Evolutionary conservation across 305 asterid species (phyloP).

Genomic region (Rubia balearica): DNA sequence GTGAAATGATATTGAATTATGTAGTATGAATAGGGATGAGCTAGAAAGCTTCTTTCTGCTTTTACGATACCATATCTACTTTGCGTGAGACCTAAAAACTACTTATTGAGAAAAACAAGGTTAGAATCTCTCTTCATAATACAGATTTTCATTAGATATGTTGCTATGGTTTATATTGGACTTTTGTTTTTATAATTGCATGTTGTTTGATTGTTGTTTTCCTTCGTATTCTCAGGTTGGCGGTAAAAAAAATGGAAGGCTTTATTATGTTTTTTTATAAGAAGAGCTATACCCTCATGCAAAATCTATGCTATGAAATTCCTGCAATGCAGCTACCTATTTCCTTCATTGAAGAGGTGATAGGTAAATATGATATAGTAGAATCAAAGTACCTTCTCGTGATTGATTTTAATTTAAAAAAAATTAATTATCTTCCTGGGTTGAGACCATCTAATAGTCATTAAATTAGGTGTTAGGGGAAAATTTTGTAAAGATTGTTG

Average conservation of each 20-base stretch:
- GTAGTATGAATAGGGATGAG: neutral
- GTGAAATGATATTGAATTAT: neutral
- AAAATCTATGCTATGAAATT: conserved; percentile 74
- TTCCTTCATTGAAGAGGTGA: neutral
- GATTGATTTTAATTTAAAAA: neutral
- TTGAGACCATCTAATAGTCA: neutral
- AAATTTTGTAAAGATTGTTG: neutral
- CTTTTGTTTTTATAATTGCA: neutral
- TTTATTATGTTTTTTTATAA: conserved; percentile 51
- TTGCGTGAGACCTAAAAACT: too few species aligned
- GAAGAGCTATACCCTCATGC: conserved; percentile 50
- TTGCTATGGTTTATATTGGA: neutral
- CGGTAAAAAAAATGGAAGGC: conserved; percentile 46
- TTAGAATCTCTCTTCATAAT: neutral
- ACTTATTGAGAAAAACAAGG: neutral
- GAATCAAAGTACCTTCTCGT: neutral
- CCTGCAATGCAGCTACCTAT: conserved; percentile 63
- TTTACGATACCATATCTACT: too few species aligned
- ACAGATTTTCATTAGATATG: neutral
- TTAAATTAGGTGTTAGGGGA: neutral
- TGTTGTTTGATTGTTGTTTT: conserved; percentile 1
- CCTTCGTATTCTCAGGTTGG: conserved; percentile 32
- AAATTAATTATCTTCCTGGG: neutral
- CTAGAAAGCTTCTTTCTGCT: neutral
- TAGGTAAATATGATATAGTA: neutral